Evolutionary conservation across 1,284 basidiomycete species (phyloP), one percentile per base, ranked within the genome.

Genomic region (Xanthoconium separans): DNA sequence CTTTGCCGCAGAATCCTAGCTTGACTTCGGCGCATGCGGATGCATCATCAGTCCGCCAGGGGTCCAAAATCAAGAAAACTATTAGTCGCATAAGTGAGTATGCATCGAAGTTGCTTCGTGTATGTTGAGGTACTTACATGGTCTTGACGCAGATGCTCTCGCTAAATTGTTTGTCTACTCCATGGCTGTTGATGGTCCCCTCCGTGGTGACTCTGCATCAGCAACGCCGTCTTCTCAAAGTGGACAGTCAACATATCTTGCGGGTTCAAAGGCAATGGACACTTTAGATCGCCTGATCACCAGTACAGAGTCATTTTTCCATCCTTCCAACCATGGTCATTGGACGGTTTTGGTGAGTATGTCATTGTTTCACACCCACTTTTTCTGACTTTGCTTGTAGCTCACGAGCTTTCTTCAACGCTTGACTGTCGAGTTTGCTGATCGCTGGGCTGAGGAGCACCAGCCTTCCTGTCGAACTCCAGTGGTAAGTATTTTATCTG

Each of bases 291-390:
- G 87, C 62, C 77, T 99, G 43, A 84, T 99, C 53, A 96, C 93
- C 13, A 95, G 93, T 58, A 93, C 91, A 7, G 97, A 99, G 69
- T 89, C 86, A 0, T 95, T 89, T 75, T 97, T 96, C 70, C 94
- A 97, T 70, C 93, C 93, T 6, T 90, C 91, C 3, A 91, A 89
- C 66, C 82, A 80, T 49, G 90, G 90, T 2, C 72, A 77, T 48
- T 91, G 89, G 86, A 85, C 87, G 80, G 89, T 77, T 82, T 86
- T 74, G 61, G 86, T 72, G 47, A 55, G 59, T 56, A 16, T 15
- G 9, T 44, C 20, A 3, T 33, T 15, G 15, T 16, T 51, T 47
- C 34, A 18, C 9, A 16, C n/a, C 15, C 15, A 45, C 31, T 37
- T 33, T 41, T 29, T 66, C 5, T 34, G 11, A 68, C 42, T 44